A percentile compares a stretch with the other conserved stretches of the same genome.
Conservation (phyloP, 1,139 yeast species). For the Taiozyma onychis region DNA sequence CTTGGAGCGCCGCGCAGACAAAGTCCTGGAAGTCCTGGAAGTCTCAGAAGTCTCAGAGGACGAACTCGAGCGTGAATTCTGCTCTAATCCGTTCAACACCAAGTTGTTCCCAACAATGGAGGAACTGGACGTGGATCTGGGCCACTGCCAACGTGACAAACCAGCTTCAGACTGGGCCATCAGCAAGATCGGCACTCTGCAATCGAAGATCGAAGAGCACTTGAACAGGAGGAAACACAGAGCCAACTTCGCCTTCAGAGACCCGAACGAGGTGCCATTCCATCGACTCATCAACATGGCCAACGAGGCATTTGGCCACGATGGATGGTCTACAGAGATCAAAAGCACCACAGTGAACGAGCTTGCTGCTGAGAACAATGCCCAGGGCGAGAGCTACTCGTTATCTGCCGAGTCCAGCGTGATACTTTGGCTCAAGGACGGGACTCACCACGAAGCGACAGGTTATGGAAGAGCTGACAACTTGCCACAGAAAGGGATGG, state of each 20-base stretch:
- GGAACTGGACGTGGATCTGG: conserved; percentile 9
- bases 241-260: background rate
- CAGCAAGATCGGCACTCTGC: conserved; percentile 16
- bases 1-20: background rate
- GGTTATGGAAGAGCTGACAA: conserved; percentile 40
- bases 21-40: background rate
- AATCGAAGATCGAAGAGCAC: conserved; percentile 19
- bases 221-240: conserved; percentile 3
- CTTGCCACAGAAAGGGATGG: conserved; percentile 29
- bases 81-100: background rate
- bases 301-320: conserved; percentile 43
- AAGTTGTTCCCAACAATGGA: conserved; percentile 8
- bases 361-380: background rate
- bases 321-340: conserved; percentile 45
- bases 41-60: background rate
- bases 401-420: conserved; percentile 25
- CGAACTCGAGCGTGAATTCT: background rate
- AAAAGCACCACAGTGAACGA: conserved; percentile 7
- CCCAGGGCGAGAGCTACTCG: conserved; percentile 9
- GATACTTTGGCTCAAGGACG: conserved; percentile 43
- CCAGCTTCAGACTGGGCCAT: conserved; percentile 23
- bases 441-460: conserved; percentile 34
- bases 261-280: conserved; percentile 15
- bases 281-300: conserved; percentile 25
- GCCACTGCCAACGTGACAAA: conserved; percentile 10